Base-by-base conservation (phyloP, 1,284 basidiomycete species). In the Malassezia pachydermatis region DNA sequence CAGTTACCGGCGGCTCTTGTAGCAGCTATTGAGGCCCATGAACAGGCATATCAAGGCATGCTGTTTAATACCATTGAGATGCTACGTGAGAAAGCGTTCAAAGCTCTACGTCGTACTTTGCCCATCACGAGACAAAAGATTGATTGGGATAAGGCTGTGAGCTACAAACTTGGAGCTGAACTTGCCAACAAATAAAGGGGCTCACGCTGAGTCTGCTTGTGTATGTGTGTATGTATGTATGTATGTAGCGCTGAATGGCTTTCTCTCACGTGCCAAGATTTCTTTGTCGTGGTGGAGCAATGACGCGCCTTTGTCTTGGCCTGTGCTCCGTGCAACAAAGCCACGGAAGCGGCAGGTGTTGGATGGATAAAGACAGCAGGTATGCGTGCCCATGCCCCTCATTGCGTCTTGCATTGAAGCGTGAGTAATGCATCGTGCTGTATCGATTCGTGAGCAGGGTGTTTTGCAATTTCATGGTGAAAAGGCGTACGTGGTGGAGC, bases 111-210 rank as follows among this genome's bases (percentile, higher is more conserved):
- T 17, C 58, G 67, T 30, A 58, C 59, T 33, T 28, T 71, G 45
- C 69, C 69, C 2, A 41, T 71, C 41, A 70, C 69, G 8, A 51
- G 60, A 39, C 65, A 71, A 50, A 68, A 68, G 52, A 48, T 71
- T 23, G 67, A 71, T 46, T 71, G 69, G 69, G 63, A 70, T 38
- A 67, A 69, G 57, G 64, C 66, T 44, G 53, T 60, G 19, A 60
- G 60, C 33, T 67, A 67, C 43, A 60, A 60, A 33, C 27, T 67
- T 9, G 57, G 62, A 3, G 44, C 57, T 17, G 60, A 67, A 41
- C 39, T 67, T 19, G 48, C 56, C 27, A 49, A 50, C 27, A 25
- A 51, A 30, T 33, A 25, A 30, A n/a, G n/a, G 29, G 29, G 29
- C 29, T 30, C 29, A n/a, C 29, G 29, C 29, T 30, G n/a, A n/a